Conservation (phyloP, 2,329 filamentous ascomycete genomes). For the Epichloe brachyelytri region DNA sequence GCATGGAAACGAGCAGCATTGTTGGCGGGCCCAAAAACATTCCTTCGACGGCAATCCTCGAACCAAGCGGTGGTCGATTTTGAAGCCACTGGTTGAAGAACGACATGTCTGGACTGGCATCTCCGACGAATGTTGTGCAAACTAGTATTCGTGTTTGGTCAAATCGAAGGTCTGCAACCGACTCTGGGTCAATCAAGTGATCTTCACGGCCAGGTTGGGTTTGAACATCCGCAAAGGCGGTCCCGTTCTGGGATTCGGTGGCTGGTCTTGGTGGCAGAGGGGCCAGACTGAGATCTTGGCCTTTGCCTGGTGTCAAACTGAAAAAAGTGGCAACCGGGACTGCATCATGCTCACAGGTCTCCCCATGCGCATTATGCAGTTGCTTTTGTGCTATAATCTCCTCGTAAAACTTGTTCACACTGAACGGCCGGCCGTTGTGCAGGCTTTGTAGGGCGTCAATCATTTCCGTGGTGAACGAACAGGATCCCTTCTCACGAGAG, state of each 20-base stretch:
- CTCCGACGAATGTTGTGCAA: slow-evolving; percentile 53
- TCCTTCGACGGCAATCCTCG: slow-evolving; percentile 50
- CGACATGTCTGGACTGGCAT: slow-evolving; percentile 52
- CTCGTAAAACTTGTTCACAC: slow-evolving; percentile 41
- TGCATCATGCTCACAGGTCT: slow-evolving; percentile 32
- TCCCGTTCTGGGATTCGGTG: slow-evolving; percentile 17
- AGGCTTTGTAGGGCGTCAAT: slow-evolving; percentile 42
- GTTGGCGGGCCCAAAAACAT: slow-evolving; percentile 57
- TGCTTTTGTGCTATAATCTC: slow-evolving; percentile 36
- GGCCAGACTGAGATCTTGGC: slow-evolving; percentile 39
- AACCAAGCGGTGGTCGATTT: slow-evolving; percentile 40
- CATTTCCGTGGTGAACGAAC: slow-evolving; percentile 46
- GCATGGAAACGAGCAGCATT: slow-evolving; percentile 54
- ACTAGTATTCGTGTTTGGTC: slow-evolving; percentile 51
- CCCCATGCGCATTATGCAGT: slow-evolving; percentile 28
- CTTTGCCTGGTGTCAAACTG: slow-evolving; percentile 40
- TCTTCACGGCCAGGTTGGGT: slow-evolving; percentile 19
- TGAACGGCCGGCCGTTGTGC: slow-evolving; percentile 40
- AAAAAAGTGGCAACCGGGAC: slow-evolving; percentile 36
- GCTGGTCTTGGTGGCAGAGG: slow-evolving; percentile 26
- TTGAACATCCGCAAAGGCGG: slow-evolving; percentile 12
- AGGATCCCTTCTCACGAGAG: slow-evolving; percentile 29
- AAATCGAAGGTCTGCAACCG: slow-evolving; percentile 43
- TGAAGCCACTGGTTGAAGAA: slow-evolving; percentile 56
- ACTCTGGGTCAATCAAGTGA: slow-evolving; percentile 31